Evolutionary conservation across 192 early-diverging fungal genomes (phyloP).

Genomic region (Geranomyces variabilis): DNA sequence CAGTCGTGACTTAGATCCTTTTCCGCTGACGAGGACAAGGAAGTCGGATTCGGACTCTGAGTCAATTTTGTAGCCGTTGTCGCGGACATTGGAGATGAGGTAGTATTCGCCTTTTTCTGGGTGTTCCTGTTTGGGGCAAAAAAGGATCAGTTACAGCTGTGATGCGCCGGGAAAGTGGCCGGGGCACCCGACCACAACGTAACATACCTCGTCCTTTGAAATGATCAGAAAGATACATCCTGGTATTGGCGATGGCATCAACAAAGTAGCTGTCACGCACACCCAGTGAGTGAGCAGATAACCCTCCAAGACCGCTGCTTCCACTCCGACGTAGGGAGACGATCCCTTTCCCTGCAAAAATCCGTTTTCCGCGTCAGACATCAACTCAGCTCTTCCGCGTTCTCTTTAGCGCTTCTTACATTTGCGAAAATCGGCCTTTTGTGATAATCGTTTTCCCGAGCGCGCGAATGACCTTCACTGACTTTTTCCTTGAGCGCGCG

Average conservation of each 20-base stretch:
- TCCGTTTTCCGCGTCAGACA: no score
- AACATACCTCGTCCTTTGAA: background rate
- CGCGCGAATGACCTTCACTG: no score
- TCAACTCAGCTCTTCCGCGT: no score
- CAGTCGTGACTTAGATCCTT: background rate
- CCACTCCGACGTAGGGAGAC: background rate
- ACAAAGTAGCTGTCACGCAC: background rate
- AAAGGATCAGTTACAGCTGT: background rate
- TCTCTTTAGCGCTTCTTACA: no score
- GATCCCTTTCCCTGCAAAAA: no score
- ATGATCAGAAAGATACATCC: background rate
- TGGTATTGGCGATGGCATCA: background rate
- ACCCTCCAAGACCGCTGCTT: background rate
- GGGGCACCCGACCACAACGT: no score
- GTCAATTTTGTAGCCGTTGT: background rate
- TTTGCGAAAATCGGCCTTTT: no score
- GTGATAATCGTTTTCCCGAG: no score
- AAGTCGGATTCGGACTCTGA: background rate
- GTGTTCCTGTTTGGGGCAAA: background rate
- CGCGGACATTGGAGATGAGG: background rate
- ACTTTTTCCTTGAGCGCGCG: background rate
- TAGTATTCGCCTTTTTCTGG: background rate
- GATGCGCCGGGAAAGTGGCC: no score
- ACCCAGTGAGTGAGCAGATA: background rate
- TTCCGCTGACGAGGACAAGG: background rate